phyloP scores from a whole-genome alignment of 83 land plant genomes.

The Picea abies region DNA sequence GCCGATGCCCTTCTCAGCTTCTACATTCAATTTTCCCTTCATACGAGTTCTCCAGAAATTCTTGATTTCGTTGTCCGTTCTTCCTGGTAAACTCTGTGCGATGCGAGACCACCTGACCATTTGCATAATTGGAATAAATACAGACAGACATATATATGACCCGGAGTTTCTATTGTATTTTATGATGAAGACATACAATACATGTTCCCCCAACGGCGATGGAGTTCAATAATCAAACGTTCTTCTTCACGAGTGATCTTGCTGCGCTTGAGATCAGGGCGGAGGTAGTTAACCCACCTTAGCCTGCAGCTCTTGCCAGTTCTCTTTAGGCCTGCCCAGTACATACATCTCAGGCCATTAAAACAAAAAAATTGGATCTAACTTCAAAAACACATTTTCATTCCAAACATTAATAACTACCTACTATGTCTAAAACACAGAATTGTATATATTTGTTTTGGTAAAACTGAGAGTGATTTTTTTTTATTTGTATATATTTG shows the following conservation, averaged over 20 bases:
- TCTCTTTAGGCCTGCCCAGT: conserved; percentile 43
- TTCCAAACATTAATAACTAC: too few relatives aligned
- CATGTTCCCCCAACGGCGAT: conserved; percentile 74
- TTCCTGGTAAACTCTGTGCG: conserved; percentile 1
- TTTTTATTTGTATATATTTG: too few relatives aligned
- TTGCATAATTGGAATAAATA: background rate
- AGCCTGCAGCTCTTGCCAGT: conserved; percentile 76
- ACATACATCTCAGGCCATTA: background rate
- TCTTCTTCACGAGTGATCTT: conserved; percentile 68
- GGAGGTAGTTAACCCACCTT: conserved; percentile 66
- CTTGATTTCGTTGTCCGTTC: conserved; percentile 3
- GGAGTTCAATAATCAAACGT: conserved; percentile 61
- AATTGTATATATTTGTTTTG: too few relatives aligned
- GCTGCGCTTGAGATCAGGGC: conserved; percentile 65
- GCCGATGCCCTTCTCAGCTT: background rate
- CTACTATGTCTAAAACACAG: too few relatives aligned
- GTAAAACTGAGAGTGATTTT: too few relatives aligned
- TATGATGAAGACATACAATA: background rate
- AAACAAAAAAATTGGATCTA: too few relatives aligned
- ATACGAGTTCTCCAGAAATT: conserved; percentile 12
- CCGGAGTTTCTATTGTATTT: background rate
- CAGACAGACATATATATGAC: background rate
- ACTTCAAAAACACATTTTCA: too few relatives aligned
- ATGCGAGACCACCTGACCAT: conserved; percentile 12
- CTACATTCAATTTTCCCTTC: background rate